Evolutionary conservation across 371 early-diverging fungal species (phyloP), one percentile per base, ranked within the genome.

Genomic region (Mucor lusitanicus): DNA sequence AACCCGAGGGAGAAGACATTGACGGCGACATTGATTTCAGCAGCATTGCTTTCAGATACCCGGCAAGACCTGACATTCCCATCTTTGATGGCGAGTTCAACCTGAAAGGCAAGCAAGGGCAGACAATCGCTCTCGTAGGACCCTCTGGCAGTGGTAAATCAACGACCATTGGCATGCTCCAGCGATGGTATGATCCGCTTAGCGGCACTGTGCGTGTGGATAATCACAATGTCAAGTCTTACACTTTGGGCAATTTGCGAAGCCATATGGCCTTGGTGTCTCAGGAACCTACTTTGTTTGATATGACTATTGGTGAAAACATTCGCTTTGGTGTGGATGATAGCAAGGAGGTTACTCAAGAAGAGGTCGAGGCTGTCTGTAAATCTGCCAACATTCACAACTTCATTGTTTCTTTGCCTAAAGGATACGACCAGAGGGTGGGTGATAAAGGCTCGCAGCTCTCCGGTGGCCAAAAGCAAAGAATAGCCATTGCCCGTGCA

Each of bases 211-310:
- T 93, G 13, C 67, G 69, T 1, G 61, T 94, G n/a, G 93, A 96
- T 68, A 86, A 87, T 13, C 66, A 78, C 28, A 86, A 93, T 65
- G 87, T 92, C 53, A 75, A 80, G 57, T 79, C 83, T 25, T 86
- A 91, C 69, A 76, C 83, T 40, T 65, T 92, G 30, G 71, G 76
- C 23, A 85, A 87, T 56, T 74, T 94, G 12, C 87, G 96, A 37
- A 68, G 83, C 5, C 85, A 90, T 61, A 87, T 97, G 78, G 90
- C 92, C n/a, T n/a, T n/a, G n/a, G n/a, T n/a, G n/a, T n/a, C n/a
- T n/a, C 98, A 99, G 76, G 96, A 96, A 69, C 95, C 95, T 6
- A 81, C 84, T 4, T 74, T 97, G 39, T 95, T 96, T 71, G 89
- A 90, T 70, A 71, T 89, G 61, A 83, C 91, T 0, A 88, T 97